Base-by-base conservation (phyloP, 1,284 basidiomycete species). In the Ganoderma multipileum region DNA sequence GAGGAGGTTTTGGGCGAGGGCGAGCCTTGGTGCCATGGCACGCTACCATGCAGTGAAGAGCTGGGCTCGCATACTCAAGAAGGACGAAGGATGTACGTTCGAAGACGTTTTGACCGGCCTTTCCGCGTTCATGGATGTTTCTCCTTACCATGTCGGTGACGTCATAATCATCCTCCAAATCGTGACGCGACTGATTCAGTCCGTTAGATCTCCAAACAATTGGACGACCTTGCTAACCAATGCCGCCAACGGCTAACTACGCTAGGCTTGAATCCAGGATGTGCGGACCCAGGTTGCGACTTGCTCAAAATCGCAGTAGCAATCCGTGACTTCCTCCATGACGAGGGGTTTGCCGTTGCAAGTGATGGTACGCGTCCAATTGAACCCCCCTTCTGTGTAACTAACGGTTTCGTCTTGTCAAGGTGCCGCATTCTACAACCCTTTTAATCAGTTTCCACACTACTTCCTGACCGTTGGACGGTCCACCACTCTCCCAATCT, bases 401-500 rank as follows among this genome's bases (percentile, higher is more conserved):
- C 52, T 14, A 55, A 16, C 33, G 20, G 39, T n/a, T n/a, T 39
- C 23, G 39, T 42, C 58, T 3, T 8, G 4, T 8, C 36, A 26
- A 52, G 41, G 61, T 23, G 59, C 39, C 12, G 16, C 73, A 12
- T 86, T 85, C 72, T 80, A 83, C 70, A 67, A 82, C 39, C 75
- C 88, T 14, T 76, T 82, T 63, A 86, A 88, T 71, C 85, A 86
- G 61, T 89, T 90, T 68, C 88, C 90, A 3, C 89, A 90, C 72
- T 76, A 79, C 65, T 88, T 90, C 72, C 80, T 91, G n/a, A 82
- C 79, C 5, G 3, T 82, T 79, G 9, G 78, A 82, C 72, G 68
- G 50, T 55, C 86, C 81, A 66, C 77, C 12, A 86, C 87, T 0
- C 84, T 91, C 60, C 89, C 90, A 0, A 85, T 92, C 66, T 88